Evolutionary conservation across 2,329 filamentous ascomycete species (phyloP).

Genomic region (Pseudopithomyces maydicus): DNA sequence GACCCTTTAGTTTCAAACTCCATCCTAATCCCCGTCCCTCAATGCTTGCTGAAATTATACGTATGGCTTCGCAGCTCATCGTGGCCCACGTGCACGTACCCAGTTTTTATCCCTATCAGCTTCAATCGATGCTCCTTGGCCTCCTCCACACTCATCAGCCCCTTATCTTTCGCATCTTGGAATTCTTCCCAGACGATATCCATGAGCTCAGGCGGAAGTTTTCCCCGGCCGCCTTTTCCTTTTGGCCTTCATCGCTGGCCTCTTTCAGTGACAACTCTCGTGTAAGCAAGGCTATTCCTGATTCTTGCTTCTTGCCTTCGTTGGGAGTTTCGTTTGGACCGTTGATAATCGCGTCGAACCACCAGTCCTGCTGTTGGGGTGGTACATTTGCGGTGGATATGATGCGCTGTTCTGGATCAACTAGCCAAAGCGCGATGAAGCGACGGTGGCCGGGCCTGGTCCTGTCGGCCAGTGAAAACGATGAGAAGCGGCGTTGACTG

Average conservation of each 20-base stretch:
- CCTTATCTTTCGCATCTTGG: not conserved
- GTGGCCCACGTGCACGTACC: not conserved
- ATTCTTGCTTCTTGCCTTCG: not conserved
- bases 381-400: slow-evolving; percentile 57
- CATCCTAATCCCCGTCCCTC: no score
- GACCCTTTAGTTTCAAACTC: no score
- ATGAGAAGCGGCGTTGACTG: slow-evolving; percentile 17
- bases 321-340: not conserved
- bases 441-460: slow-evolving; percentile 59
- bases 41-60: slow-evolving; percentile 5
- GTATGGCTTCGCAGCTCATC: not conserved
- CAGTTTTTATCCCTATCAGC: slow-evolving; percentile 8
- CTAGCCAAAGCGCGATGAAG: slow-evolving; percentile 62
- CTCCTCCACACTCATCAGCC: slow-evolving; percentile 6
- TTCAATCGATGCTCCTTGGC: slow-evolving; percentile 9
- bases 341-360: slow-evolving; percentile 2
- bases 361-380: slow-evolving; percentile 55
- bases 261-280: slow-evolving; percentile 10
- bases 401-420: slow-evolving; percentile 59
- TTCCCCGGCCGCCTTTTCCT: not conserved
- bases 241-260: not conserved
- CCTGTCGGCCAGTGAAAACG: slow-evolving; percentile 56
- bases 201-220: slow-evolving; percentile 12
- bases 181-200: slow-evolving; percentile 7
- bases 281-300: not conserved